A percentile compares a stretch with the other conserved stretches of the same genome.
phyloP scores from a whole-genome alignment of 2,329 filamentous ascomycete genomes.

The Colletotrichum tanaceti region DNA sequence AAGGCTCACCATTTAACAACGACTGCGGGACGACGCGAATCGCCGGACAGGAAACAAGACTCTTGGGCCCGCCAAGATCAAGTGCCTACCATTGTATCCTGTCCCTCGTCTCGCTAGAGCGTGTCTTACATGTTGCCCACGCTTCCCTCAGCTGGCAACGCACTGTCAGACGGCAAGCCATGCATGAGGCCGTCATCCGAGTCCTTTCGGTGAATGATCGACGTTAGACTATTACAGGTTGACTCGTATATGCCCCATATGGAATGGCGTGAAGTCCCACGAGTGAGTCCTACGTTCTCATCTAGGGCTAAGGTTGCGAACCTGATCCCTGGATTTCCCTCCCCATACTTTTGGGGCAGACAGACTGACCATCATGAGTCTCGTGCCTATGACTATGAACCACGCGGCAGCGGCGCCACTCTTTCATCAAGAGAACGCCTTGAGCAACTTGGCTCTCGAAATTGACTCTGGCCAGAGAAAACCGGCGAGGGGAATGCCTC shows the following conservation, averaged over 20 bases:
- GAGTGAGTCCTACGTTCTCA: background rate
- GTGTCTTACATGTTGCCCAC: background rate
- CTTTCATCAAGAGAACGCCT: background rate
- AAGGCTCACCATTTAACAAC: background rate
- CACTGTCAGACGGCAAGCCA: background rate
- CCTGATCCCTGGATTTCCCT: constrained; percentile 24
- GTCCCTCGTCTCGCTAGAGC: background rate
- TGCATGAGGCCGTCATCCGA: constrained; percentile 26
- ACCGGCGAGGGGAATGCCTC: background rate
- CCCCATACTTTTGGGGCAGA: background rate
- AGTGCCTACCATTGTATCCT: background rate
- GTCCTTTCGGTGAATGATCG: constrained; percentile 23
- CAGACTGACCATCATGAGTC: background rate
- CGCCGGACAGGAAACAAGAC: constrained; percentile 4
- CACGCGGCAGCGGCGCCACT: background rate
- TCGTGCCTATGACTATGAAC: background rate
- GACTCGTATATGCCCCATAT: constrained; percentile 22
- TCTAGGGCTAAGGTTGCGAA: constrained; percentile 28
- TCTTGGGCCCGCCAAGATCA: constrained; percentile 2
- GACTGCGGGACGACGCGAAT: constrained; percentile 5
- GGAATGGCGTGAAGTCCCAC: background rate
- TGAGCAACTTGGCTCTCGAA: background rate
- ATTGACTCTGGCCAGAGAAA: background rate
- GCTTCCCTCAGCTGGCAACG: constrained; percentile 6
- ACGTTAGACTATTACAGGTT: background rate